Percentiles rank a stretch among this genome's conserved stretches.
phyloP scores from a whole-genome alignment of 257 asterid genomes.

The Avicennia marina region DNA sequence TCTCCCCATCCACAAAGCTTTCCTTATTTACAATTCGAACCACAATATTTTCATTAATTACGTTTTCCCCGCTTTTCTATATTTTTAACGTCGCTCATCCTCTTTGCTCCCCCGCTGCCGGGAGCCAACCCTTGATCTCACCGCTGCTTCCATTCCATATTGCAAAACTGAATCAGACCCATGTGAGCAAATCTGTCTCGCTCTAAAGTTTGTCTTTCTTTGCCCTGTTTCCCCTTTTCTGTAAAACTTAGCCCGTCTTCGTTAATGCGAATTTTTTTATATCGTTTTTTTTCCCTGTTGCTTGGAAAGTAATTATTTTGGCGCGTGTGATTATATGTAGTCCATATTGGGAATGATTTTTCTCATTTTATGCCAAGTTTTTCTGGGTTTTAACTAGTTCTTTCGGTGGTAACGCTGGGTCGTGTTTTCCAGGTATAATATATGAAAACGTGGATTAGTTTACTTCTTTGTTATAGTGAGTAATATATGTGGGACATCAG shows the following conservation, averaged over 20 bases:
- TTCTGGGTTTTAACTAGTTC: slow-evolving; percentile 23
- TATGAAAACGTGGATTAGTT: slow-evolving; percentile 10
- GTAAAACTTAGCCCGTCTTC: not conserved
- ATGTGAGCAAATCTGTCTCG: slow-evolving; percentile 39
- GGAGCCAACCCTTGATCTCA: slow-evolving; percentile 25
- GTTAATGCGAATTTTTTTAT: slow-evolving; percentile 15
- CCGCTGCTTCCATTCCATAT: slow-evolving; percentile 25
- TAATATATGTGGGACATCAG: slow-evolving; percentile 45
- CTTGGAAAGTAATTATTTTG: slow-evolving; percentile 13
- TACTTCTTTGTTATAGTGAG: slow-evolving; percentile 25
- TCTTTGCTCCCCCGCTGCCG: slow-evolving; percentile 25
- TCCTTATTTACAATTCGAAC: slow-evolving; percentile 11
- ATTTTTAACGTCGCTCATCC: slow-evolving; percentile 35
- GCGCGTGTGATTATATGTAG: slow-evolving; percentile 13
- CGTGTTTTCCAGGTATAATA: slow-evolving; percentile 29
- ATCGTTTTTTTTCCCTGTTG: slow-evolving; percentile 4
- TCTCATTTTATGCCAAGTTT: slow-evolving; percentile 15
- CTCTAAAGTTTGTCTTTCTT: not conserved
- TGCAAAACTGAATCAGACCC: slow-evolving; percentile 26
- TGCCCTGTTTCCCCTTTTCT: too few relatives aligned
- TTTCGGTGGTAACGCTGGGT: slow-evolving; percentile 20
- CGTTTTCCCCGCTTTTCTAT: slow-evolving; percentile 18
- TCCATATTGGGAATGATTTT: slow-evolving; percentile 22
- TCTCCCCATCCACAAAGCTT: not conserved
- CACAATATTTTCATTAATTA: slow-evolving; percentile 27